A percentile compares a stretch with the other conserved stretches of the same genome.
phyloP scores from a whole-genome alignment of 176 grass and related monocot species.

The Cenchrus fungigraminus region DNA sequence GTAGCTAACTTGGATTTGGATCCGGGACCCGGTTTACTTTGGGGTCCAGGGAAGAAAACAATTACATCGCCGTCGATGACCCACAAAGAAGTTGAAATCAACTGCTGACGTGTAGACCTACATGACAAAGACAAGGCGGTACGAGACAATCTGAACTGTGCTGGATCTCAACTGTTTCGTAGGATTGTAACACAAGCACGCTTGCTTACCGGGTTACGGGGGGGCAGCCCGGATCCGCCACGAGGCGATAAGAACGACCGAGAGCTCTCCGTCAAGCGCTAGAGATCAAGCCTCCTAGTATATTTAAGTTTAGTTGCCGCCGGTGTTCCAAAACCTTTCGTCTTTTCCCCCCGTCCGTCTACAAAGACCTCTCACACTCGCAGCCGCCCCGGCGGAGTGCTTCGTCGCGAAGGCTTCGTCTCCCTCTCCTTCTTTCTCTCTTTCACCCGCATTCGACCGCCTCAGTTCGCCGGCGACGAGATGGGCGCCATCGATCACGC shows the following conservation, averaged over 20 bases:
- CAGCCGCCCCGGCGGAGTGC: not conserved
- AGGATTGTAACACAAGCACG: not conserved
- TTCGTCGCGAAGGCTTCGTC: conserved; percentile 19
- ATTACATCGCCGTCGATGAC: not conserved
- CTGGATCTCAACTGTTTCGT: not conserved
- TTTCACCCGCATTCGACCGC: conserved; percentile 8
- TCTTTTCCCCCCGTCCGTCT: conserved; percentile 41
- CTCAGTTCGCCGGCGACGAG: not conserved
- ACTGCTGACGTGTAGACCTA: not conserved
- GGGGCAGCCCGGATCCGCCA: not conserved
- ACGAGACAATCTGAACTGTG: conserved; percentile 1
- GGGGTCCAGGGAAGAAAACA: not conserved
- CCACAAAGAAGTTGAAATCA: not conserved
- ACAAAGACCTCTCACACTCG: conserved; percentile 46
- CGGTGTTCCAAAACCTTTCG: conserved; percentile 10
- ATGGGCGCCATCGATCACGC: conserved; percentile 72
- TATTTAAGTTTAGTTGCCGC: conserved; percentile 6
- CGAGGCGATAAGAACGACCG: conserved; percentile 58
- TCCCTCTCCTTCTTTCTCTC: not conserved
- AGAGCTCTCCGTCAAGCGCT: conserved; percentile 25
- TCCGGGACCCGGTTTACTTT: not conserved
- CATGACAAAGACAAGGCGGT: not conserved
- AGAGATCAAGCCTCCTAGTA: too few relatives aligned
- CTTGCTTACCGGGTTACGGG: not conserved
- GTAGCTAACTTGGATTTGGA: not conserved